Conservation (phyloP, 2,329 filamentous ascomycete genomes). For the Amphichorda felina region DNA sequence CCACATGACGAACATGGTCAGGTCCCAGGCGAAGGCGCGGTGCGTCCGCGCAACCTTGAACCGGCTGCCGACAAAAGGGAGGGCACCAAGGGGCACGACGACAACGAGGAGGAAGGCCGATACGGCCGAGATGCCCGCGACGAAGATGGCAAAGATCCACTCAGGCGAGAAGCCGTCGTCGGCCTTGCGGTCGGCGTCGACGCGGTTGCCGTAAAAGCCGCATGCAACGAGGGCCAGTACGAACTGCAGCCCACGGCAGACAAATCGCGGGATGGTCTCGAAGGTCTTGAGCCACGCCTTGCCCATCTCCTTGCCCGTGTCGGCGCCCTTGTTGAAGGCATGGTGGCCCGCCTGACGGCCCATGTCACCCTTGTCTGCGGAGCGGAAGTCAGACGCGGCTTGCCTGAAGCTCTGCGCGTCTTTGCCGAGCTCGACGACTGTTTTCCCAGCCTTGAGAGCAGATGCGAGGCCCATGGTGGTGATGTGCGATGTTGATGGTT, state of each 20-base stretch:
- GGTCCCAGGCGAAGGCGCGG: conserved; percentile 31
- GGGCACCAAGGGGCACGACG: conserved; percentile 20
- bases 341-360: conserved; percentile 17
- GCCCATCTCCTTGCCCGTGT: conserved; percentile 26
- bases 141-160: conserved; percentile 53
- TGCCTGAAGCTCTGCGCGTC: conserved; percentile 14
- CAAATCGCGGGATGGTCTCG: conserved; percentile 32
- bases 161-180: conserved; percentile 33
- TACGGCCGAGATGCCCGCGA: conserved; percentile 40
- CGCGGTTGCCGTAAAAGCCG: conserved; percentile 55
- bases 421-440: conserved; percentile 18
- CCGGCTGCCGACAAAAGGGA: conserved; percentile 18
- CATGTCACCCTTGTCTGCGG: conserved; percentile 19
- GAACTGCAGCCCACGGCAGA: conserved; percentile 56
- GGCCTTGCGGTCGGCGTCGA: conserved; percentile 29
- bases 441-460: conserved; percentile 18
- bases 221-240: conserved; percentile 56
- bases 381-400: conserved; percentile 16
- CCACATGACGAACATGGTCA: conserved; percentile 38
- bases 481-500: too few species aligned
- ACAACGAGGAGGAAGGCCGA: conserved; percentile 33
- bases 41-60: conserved; percentile 25
- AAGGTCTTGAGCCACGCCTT: conserved; percentile 33
- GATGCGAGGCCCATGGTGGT: too few species aligned
- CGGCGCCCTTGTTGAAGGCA: conserved; percentile 20